Conservation (phyloP, 352 stramenopile genomes). For the Pythium periplocum region DNA sequence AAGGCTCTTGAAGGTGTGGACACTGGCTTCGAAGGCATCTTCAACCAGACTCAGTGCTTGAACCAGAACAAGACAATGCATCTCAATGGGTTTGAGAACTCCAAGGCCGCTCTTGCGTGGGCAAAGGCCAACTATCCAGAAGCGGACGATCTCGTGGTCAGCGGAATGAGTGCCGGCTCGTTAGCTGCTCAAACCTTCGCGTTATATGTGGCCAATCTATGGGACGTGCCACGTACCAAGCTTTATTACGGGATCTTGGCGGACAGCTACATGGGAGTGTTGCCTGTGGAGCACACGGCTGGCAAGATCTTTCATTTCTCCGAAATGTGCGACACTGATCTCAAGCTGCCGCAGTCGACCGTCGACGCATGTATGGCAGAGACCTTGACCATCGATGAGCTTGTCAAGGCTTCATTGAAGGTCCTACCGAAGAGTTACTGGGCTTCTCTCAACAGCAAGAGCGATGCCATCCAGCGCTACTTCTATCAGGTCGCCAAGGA, state of each 20-base stretch:
- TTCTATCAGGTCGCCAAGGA: conserved; percentile 54
- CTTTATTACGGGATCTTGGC: conserved; percentile 41
- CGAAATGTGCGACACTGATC: conserved; percentile 25
- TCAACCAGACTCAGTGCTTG: conserved; percentile 33
- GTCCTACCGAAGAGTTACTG: conserved; percentile 35
- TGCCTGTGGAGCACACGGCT: conserved; percentile 30
- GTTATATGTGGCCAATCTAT: conserved; percentile 36
- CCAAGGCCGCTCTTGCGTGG: conserved; percentile 12
- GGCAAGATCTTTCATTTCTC: conserved; percentile 54
- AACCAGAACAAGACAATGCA: conserved; percentile 28
- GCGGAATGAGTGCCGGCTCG: conserved; percentile 24
- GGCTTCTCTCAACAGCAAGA: conserved; percentile 56
- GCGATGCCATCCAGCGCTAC: conserved; percentile 44
- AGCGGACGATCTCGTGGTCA: conserved; percentile 10
- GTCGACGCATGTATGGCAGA: conserved; percentile 30
- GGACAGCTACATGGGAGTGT: conserved; percentile 57
- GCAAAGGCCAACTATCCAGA: conserved; percentile 14
- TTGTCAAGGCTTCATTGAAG: conserved; percentile 38
- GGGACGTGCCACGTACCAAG: conserved; percentile 31
- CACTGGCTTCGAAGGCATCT: conserved; percentile 29
- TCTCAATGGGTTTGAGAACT: conserved; percentile 15
- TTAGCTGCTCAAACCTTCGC: conserved; percentile 44
- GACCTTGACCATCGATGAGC: conserved; percentile 31
- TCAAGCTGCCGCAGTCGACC: conserved; percentile 27
- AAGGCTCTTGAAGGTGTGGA: conserved; percentile 14